These are phyloP conservation scores for Phytophthora megakarya DNA, from an alignment of 352 stramenopile genomes.

Conservation along the genomic window DNA sequence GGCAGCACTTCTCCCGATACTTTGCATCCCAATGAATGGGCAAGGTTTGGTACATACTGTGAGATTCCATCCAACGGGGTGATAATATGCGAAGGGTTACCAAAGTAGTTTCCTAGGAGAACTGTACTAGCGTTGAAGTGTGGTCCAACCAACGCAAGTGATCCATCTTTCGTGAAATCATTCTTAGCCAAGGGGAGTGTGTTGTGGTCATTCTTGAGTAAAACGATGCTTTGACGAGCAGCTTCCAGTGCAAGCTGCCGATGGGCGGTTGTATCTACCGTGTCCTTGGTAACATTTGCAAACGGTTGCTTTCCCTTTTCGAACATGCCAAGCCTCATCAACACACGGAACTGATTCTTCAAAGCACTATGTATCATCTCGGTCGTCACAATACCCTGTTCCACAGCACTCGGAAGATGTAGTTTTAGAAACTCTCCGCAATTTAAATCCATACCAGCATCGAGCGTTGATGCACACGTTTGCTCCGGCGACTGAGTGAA, in stretches of 20 bases:
- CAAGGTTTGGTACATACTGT: conserved; percentile 36
- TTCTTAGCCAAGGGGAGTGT: conserved; percentile 58
- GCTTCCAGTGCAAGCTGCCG: conserved; percentile 65
- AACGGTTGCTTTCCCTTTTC: conserved; percentile 75
- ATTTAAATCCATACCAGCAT: conserved; percentile 86
- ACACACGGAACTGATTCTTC: conserved; percentile 78
- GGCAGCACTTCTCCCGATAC: conserved; percentile 54
- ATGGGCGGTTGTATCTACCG: conserved; percentile 62
- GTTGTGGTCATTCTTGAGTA: conserved; percentile 88
- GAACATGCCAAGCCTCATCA: conserved; percentile 92
- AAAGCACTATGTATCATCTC: conserved; percentile 70
- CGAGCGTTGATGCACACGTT: conserved; percentile 62
- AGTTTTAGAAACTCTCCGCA: conserved; percentile 74
- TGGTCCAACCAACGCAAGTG: conserved; percentile 77
- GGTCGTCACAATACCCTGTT: conserved; percentile 63
- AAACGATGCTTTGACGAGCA: conserved; percentile 75
- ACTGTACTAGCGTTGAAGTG: conserved; percentile 66
- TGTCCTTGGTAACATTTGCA: conserved; percentile 47
- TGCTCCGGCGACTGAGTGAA: conserved; percentile 69
- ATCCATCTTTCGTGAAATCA: conserved; percentile 25
- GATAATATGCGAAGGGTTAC: conserved; percentile 59
- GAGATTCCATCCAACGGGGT: conserved; percentile 61
- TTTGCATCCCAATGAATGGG: conserved; percentile 53
- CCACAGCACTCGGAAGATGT: conserved; percentile 68
- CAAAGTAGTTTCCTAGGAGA: conserved; percentile 82